These are phyloP conservation scores for Pseudophaeomoniella oleicola DNA, from an alignment of 2,329 filamentous ascomycete genomes.

Conservation along the genomic window DNA sequence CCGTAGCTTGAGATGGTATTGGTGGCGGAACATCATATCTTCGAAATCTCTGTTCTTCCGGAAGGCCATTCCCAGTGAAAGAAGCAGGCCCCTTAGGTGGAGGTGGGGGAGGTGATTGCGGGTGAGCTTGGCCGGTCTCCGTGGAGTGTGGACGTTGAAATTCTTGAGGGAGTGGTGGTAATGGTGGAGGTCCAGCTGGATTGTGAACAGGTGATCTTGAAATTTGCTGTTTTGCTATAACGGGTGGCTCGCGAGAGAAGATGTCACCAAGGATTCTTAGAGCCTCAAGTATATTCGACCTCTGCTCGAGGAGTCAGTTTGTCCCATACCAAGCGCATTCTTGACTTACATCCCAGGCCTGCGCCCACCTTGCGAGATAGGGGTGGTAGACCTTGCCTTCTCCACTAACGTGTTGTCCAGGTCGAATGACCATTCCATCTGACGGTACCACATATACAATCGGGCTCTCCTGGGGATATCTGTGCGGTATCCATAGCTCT, in stretches of 20 bases:
- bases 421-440: slow-evolving; percentile 74
- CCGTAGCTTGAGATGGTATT: slow-evolving; percentile 18
- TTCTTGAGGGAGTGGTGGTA: slow-evolving; percentile 42
- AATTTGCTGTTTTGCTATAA: slow-evolving; percentile 55
- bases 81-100: slow-evolving; percentile 8
- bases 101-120: slow-evolving; percentile 5
- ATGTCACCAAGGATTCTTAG: slow-evolving; percentile 68
- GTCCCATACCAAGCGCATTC: neutral
- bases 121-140: slow-evolving; percentile 4
- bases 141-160: slow-evolving; percentile 34
- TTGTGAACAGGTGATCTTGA: slow-evolving; percentile 21
- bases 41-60: slow-evolving; percentile 3
- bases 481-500: slow-evolving; percentile 82
- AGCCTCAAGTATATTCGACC: slow-evolving; percentile 72
- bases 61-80: slow-evolving; percentile 3
- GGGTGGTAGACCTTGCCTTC: slow-evolving; percentile 93
- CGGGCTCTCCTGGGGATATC: slow-evolving; percentile 74
- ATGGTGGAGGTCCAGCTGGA: slow-evolving; percentile 33
- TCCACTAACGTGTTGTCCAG: slow-evolving; percentile 86
- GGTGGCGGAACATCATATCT: slow-evolving; percentile 14
- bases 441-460: slow-evolving; percentile 81
- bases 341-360: slow-evolving; percentile 72
- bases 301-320: slow-evolving; percentile 30
- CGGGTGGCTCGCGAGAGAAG: slow-evolving; percentile 88
- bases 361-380: slow-evolving; percentile 77